Evolutionary conservation across 495 filamentous ascomycete species (phyloP).

Genomic region (Aspergillus carlsbadensis): DNA sequence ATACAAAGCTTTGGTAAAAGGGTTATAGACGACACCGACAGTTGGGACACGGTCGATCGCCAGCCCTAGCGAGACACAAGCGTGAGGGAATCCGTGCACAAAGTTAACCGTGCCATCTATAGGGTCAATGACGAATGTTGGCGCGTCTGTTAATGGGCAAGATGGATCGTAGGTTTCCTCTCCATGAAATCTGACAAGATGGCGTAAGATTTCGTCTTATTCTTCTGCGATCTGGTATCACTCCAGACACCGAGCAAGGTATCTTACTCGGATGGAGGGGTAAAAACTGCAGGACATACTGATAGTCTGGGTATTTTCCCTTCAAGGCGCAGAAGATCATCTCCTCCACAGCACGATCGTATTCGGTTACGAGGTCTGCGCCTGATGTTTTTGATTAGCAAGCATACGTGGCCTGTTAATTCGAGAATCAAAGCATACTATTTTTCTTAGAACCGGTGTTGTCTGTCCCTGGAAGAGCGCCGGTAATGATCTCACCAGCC

Average conservation of each 20-base stretch:
- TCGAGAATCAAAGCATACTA: slow-evolving; percentile 46
- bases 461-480: slow-evolving; percentile 65
- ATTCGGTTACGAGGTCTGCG: slow-evolving; percentile 84
- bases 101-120: slow-evolving; percentile 93
- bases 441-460: slow-evolving; percentile 78
- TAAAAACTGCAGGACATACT: slow-evolving; percentile 29
- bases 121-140: slow-evolving; percentile 87
- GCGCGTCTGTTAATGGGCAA: slow-evolving; percentile 59
- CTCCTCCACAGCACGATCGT: slow-evolving; percentile 78
- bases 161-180: slow-evolving; percentile 82
- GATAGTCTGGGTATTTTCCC: slow-evolving; percentile 63
- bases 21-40: slow-evolving; percentile 86
- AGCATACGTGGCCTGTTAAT: slow-evolving; percentile 11
- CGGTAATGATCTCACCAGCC: slow-evolving; percentile 79
- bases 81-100: slow-evolving; percentile 75
- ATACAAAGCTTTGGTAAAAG: slow-evolving; percentile 66
- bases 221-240: no score
- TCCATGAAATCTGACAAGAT: slow-evolving; percentile 69
- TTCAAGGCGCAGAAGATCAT: slow-evolving; percentile 66
- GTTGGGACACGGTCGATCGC: slow-evolving; percentile 58
- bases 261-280: background rate
- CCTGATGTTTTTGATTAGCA: slow-evolving; percentile 38
- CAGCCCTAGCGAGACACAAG: slow-evolving; percentile 81
- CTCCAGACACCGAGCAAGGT: no score
- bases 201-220: no score